phyloP scores from a whole-genome alignment of 371 early-diverging fungal genomes.

The Apophysomyces sp. region DNA sequence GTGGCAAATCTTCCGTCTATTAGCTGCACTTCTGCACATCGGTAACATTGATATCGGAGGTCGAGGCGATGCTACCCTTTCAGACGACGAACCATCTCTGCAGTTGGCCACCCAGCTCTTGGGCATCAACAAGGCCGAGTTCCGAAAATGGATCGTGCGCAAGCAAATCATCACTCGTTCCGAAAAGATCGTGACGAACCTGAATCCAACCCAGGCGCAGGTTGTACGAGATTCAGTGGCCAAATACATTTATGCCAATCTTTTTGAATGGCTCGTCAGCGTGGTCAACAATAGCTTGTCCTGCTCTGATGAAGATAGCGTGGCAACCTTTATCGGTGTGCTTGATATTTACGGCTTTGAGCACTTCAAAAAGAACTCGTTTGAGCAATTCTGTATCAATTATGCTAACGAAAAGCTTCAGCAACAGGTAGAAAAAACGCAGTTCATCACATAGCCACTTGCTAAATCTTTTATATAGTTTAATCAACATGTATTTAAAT shows the following conservation, averaged over 20 bases:
- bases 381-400: slow-evolving; percentile 99
- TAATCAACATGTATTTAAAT: slow-evolving; percentile 70
- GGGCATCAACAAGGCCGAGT: slow-evolving; percentile 68
- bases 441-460: neutral
- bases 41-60: slow-evolving; percentile 89
- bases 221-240: slow-evolving; percentile 91
- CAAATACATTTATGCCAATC: slow-evolving; percentile 88
- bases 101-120: slow-evolving; percentile 68
- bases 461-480: slow-evolving; percentile 59
- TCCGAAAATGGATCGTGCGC: slow-evolving; percentile 90
- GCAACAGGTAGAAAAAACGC: slow-evolving; percentile 63
- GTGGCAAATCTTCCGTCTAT: slow-evolving; percentile 82
- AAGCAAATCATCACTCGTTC: slow-evolving; percentile 85
- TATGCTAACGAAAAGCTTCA: slow-evolving; percentile 98
- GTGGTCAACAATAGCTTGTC: slow-evolving; percentile 78
- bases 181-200: slow-evolving; percentile 83
- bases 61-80: slow-evolving; percentile 67
- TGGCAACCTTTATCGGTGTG: slow-evolving; percentile 85
- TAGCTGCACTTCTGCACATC: slow-evolving; percentile 90
- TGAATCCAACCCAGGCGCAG: slow-evolving; percentile 75
- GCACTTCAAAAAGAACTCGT: slow-evolving; percentile 97
- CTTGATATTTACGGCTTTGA: slow-evolving; percentile 97
- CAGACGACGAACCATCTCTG: slow-evolving; percentile 73
- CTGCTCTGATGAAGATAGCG: slow-evolving; percentile 43
- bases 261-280: slow-evolving; percentile 94